Percentiles rank a stretch among this genome's conserved stretches.
Evolutionary conservation across 2,329 filamentous ascomycete species (phyloP).

Genomic region (Penicillium sp.): DNA sequence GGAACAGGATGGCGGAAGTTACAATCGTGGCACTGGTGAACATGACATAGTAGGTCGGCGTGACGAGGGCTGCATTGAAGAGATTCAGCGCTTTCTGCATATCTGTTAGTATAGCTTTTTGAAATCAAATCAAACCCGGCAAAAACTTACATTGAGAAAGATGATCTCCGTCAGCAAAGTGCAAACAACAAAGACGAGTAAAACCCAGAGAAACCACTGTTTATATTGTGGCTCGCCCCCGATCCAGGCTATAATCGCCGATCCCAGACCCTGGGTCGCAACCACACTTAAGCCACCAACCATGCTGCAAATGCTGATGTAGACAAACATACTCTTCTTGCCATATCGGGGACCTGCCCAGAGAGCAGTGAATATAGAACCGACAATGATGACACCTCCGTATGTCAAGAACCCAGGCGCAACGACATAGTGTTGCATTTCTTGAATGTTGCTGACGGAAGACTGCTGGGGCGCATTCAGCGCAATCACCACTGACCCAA

Average conservation of each 20-base stretch:
- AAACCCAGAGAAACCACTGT: conserved; percentile 92
- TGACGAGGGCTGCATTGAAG: conserved; percentile 95
- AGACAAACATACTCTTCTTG: conserved; percentile 96
- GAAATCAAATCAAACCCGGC: background rate
- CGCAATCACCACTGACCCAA: conserved; percentile 90
- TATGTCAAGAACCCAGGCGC: conserved; percentile 83
- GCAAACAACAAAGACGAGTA: conserved; percentile 85
- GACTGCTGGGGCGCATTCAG: conserved; percentile 88
- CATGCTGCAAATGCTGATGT: conserved; percentile 93
- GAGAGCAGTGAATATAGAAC: conserved; percentile 68
- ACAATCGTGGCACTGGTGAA: conserved; percentile 96
- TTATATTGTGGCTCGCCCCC: conserved; percentile 86
- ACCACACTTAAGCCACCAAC: conserved; percentile 93
- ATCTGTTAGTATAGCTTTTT: conserved; percentile 7
- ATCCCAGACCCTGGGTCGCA: conserved; percentile 86
- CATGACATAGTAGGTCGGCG: conserved; percentile 97
- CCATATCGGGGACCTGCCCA: conserved; percentile 86
- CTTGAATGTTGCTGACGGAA: conserved; percentile 81
- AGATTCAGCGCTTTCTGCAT: conserved; percentile 93
- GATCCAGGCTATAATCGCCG: conserved; percentile 85
- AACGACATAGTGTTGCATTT: conserved; percentile 87
- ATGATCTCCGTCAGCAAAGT: conserved; percentile 93
- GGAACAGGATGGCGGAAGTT: conserved; percentile 87
- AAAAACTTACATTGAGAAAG: conserved; percentile 79
- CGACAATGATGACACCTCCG: conserved; percentile 77